Base-by-base conservation (phyloP, 192 early-diverging fungal species). In the Mortierella antarctica region DNA sequence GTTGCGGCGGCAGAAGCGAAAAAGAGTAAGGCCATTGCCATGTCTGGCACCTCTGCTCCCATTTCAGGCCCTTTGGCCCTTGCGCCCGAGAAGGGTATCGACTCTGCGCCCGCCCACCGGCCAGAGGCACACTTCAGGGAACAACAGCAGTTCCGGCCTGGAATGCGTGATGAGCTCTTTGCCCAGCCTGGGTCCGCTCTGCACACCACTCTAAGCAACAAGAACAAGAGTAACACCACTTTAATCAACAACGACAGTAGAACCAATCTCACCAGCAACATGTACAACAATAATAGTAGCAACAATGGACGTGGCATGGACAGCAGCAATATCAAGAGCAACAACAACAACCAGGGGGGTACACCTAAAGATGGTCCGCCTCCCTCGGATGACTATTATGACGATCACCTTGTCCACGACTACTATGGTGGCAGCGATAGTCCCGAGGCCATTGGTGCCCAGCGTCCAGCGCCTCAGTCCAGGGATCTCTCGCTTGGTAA, bases 111-210 rank as follows among this genome's bases (percentile, higher is more conserved):
- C 2, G 47, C 57, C 4, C 70, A 80, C 49, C 70, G 70, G 20
- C 53, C 77, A 11, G 77, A 80, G 49, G 77, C 77, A 1, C 64
- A 80, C n/a, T 80, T 80, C 53, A 50, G 77, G 11, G 65, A 80
- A 39, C 77, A 80, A 41, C 69, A 80, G 40, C 77, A 80, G 47
- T 72, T 72, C 77, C 58, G 48, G 5, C 77, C 77, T 54, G 70
- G 65, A 0, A 80, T 80, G 77, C 47, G 77, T 13, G 77, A 80
- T 45, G 77, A 80, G 46, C 65, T 80, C 39, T 68, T 80, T 72
- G 77, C 77, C 39, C 47, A 50, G 21, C 65, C 65, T 31, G 65
- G 70, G 9, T 47, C 69, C 9, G 57, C 52, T 12, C 53, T 66
- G 39, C 62, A 80, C 42, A 48, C 20, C 7, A 67, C 23, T 42